phyloP scores from a whole-genome alignment of 495 filamentous ascomycete genomes.

The Haplographium delicatum region DNA sequence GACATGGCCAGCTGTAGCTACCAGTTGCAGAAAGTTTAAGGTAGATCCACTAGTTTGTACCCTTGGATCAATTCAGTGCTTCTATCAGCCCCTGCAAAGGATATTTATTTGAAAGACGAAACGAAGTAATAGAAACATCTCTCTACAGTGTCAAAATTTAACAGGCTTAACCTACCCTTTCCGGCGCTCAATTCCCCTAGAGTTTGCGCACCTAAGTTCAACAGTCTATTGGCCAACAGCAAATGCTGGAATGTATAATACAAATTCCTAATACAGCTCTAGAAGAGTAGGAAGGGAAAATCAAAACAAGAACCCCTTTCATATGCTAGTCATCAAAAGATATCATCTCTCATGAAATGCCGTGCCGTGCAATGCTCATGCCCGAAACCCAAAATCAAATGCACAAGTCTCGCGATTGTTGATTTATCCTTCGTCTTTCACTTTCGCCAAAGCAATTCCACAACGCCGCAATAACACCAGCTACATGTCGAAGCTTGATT shows the following conservation, averaged over 20 bases:
- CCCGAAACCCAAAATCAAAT: background rate
- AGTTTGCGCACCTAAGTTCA: too few species aligned
- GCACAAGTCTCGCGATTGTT: slow-evolving; percentile 3
- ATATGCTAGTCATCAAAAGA: slow-evolving; percentile 20
- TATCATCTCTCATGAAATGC: slow-evolving; percentile 19
- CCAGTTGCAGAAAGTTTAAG: too few species aligned
- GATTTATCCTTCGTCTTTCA: background rate
- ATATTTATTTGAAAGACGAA: too few species aligned
- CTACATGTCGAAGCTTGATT: background rate
- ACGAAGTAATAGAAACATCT: too few species aligned
- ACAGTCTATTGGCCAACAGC: background rate
- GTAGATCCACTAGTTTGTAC: too few species aligned
- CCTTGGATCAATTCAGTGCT: too few species aligned
- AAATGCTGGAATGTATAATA: slow-evolving; percentile 9
- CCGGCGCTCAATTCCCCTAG: too few species aligned
- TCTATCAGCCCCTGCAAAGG: too few species aligned
- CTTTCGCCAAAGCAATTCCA: background rate
- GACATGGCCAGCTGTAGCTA: too few species aligned
- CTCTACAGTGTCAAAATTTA: too few species aligned
- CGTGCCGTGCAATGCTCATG: slow-evolving; percentile 19
- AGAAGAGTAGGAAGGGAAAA: slow-evolving; percentile 6
- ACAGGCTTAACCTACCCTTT: too few species aligned
- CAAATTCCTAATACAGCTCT: slow-evolving; percentile 20
- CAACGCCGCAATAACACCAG: slow-evolving; percentile 7
- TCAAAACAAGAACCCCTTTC: slow-evolving; percentile 5